Evolutionary conservation across 2,329 filamentous ascomycete species (phyloP), one percentile per base, ranked within the genome.

Genomic region (Cordyceps cateniannulata): DNA sequence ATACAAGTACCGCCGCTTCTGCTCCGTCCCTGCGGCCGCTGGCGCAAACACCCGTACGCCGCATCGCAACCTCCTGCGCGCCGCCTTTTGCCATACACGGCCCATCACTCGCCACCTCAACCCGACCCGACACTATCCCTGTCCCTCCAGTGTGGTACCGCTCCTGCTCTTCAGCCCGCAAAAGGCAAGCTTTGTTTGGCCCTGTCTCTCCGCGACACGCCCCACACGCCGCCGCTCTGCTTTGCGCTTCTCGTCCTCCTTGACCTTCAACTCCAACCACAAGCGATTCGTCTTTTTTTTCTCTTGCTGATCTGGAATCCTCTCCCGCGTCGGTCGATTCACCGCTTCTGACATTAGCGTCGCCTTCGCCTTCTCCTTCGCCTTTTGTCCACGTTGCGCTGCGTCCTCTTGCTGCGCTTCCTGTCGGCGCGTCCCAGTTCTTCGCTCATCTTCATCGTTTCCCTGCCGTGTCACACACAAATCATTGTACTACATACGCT

Each of bases 31-130:
- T 44, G 45, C 47, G 56, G 45, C 56, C 47, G 56, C 47, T 59
- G 56, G 56, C 45, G 56, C 56, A 59, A 59, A 49, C 56, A 51
- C 47, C 56, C 22, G 56, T 51, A 51, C 56, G 56, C 56, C 56
- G 56, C 56, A 59, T 59, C 56, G 56, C 56, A 59, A 29, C 56
- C 24, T 59, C 35, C 27, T 24, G 47, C 47, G 56, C 56, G 47
- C 56, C 35, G 45, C 56, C 56, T 44, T 38, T 40, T 58, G n/a
- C 42, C 44, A 35, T 38, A 22, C 54, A 40, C 29, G 53, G 32
- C 29, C 44, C 44, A 38, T 32, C 32, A 58, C 54, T 48, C 54
- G 54, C 54, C 54, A 58, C 54, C 45, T 25, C 27, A 47, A 22
- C 53, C 53, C 53, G 53, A 56, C 53, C 53, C 53, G 42, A 56